Evolutionary conservation across 1,139 yeast genomes (phyloP), one percentile per base, ranked within the genome.

Genomic region (Candida neerlandica): DNA sequence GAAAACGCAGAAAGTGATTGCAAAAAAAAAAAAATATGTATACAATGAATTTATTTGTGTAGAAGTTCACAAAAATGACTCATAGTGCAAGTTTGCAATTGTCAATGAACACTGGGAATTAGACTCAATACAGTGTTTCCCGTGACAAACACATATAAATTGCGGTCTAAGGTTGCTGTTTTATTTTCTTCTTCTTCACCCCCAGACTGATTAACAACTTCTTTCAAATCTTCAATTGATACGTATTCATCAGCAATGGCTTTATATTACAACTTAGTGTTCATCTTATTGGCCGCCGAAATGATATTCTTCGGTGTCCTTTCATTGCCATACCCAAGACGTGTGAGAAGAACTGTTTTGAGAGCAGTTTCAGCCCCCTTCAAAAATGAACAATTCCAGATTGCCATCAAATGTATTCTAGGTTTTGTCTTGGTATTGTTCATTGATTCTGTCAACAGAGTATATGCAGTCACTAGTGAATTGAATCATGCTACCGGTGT

Each of bases 391-490:
- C 84, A 86, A 58, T 81, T 92, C 54, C 88, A 86, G 59, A 81
- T 90, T 56, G 86, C 90, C 9, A 75, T 90, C 58, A 88, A 89
- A 64, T 91, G 96, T 69, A 77, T 92, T 2, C 77, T 94, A 58
- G 92, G 87, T 10, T 94, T 92, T 71, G 89, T 95, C 21, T 74
- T 89, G 50, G 83, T 94, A 41, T 77, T 95, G 57, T 95, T 95
- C 65, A 69, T 89, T 49, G 99, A 95, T 67, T 85, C 97, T 1
- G 87, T 91, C 55, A 91, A 90, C 70, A 81, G 96, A 54, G 95
- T 90, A 32, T 80, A 79, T 65, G 73, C 86, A 19, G 91, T 90
- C 37, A 82, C 85, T 52, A 70, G 75, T 21, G 97, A 91, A 61
- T 69, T 85, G 62, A 70, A 67, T 46, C 41, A 50, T 10, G 21